Conservation (phyloP, 2,329 filamentous ascomycete species). For the Grosmannia huntii region DNA sequence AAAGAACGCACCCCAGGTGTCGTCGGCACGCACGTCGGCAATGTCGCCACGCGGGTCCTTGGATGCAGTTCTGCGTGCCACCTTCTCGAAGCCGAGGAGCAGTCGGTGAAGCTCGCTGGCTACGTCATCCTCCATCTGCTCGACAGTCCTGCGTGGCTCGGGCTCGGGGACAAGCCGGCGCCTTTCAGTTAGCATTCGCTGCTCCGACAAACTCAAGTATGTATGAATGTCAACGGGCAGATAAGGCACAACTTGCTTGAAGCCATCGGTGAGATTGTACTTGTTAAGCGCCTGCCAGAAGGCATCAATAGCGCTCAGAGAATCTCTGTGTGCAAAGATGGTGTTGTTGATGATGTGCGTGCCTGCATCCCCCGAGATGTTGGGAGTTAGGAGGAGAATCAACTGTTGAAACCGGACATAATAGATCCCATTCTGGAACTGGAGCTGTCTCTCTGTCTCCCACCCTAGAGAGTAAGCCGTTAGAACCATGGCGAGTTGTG, state of each 20-base stretch:
- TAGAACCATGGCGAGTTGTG: too few relatives aligned
- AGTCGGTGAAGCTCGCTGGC: neutral
- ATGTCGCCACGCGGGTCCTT: neutral
- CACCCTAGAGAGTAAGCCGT: too few relatives aligned
- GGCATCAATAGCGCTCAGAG: neutral
- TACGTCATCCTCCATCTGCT: neutral
- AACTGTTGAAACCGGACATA: neutral
- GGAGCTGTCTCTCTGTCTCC: neutral
- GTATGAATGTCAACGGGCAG: neutral
- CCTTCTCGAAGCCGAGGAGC: neutral
- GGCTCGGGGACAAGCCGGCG: neutral
- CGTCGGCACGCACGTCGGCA: neutral
- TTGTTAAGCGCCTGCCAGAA: neutral
- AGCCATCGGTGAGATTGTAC: neutral
- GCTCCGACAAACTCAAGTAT: neutral
- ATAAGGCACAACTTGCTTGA: neutral
- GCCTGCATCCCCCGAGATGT: neutral
- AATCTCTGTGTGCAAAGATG: neutral
- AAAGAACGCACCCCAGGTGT: neutral
- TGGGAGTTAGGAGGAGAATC: neutral
- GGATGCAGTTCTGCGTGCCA: neutral
- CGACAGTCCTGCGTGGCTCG: neutral
- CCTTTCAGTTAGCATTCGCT: neutral
- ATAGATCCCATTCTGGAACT: neutral
- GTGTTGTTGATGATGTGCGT: neutral